These are phyloP conservation scores for Calonectria pteridis DNA, from an alignment of 2,329 filamentous ascomycete species.

Conservation along the genomic window DNA sequence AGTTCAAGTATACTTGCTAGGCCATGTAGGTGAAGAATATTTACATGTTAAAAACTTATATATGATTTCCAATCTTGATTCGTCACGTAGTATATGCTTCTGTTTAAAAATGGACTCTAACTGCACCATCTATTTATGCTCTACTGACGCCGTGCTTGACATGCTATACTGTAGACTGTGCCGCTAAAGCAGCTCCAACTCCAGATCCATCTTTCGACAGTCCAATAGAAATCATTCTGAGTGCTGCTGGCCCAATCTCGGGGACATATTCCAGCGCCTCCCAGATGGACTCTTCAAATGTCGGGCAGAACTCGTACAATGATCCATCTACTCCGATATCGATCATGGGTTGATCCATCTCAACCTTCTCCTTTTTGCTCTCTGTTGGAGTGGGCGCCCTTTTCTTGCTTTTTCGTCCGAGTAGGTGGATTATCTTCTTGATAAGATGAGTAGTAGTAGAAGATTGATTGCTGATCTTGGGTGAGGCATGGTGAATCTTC, in stretches of 20 bases:
- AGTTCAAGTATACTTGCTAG: slow-evolving; percentile 47
- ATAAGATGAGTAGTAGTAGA: neutral
- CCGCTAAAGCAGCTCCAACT: slow-evolving; percentile 77
- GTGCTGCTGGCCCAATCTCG: slow-evolving; percentile 56
- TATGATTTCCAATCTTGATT: neutral
- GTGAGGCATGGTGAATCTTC: neutral
- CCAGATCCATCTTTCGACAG: slow-evolving; percentile 81
- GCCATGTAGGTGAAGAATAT: neutral
- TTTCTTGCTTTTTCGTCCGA: neutral
- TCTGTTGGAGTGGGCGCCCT: neutral
- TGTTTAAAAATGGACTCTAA: neutral
- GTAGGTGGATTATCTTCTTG: neutral
- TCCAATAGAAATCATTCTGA: slow-evolving; percentile 76
- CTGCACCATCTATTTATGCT: neutral
- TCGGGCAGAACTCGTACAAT: slow-evolving; percentile 79
- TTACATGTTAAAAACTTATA: neutral
- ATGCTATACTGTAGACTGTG: slow-evolving; percentile 11
- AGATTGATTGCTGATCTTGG: neutral
- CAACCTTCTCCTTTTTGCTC: neutral
- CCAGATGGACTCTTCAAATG: slow-evolving; percentile 74
- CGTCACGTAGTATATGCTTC: neutral
- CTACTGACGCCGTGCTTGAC: neutral
- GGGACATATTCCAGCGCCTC: slow-evolving; percentile 68
- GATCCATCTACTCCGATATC: slow-evolving; percentile 81
- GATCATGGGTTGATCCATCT: slow-evolving; percentile 49